Base-by-base conservation (phyloP, 1,284 basidiomycete genomes). In the Entoloma clypeatum region DNA sequence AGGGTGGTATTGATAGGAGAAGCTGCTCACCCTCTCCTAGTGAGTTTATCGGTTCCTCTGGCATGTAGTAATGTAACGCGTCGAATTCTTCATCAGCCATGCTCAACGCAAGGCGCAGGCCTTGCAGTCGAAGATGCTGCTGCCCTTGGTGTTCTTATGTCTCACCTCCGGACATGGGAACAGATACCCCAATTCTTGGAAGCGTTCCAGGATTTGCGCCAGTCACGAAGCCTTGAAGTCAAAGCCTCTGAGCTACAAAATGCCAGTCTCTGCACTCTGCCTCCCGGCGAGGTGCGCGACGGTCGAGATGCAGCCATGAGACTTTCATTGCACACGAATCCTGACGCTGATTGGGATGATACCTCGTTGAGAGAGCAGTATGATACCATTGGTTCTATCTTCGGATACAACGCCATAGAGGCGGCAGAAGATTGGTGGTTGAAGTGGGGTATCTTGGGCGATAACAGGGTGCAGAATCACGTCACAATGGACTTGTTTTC, bases 121-220 rank as follows among this genome's bases (percentile, higher is more conserved):
- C 71, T 81, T 58, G 62, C 69, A 5, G 53, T 79, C 3, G 79
- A 81, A 56, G 80, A 82, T 46, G 76, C 68, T 3, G 75, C 75
- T 1, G 71, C 75, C 7, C 65, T 82, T 10, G 80, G 71, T 9
- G 73, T 71, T 39, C 58, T 82, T 3, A 80, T 82, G 57, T 72
- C 73, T 3, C 75, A 79, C 51, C 61, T 82, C 5, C 60, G 61
- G 38, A 53, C 60, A 1, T 51, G 59, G 11, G 72, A 73, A n/a
- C 79, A 82, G 47, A 77, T 81, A 49, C 50, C 54, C 0, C 60
- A 55, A 17, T 72, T 80, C 53, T 62, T 81, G 9, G 60, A 65
- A 41, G 79, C 75, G 0, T 68, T 76, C 44, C 68, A 75, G 49
- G 72, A 77, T 39, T 60, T 81, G 11, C 67, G 73, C 7, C 64